Conservation (phyloP, 2,329 filamentous ascomycete species). For the Ceratocystis diversiconidia region DNA sequence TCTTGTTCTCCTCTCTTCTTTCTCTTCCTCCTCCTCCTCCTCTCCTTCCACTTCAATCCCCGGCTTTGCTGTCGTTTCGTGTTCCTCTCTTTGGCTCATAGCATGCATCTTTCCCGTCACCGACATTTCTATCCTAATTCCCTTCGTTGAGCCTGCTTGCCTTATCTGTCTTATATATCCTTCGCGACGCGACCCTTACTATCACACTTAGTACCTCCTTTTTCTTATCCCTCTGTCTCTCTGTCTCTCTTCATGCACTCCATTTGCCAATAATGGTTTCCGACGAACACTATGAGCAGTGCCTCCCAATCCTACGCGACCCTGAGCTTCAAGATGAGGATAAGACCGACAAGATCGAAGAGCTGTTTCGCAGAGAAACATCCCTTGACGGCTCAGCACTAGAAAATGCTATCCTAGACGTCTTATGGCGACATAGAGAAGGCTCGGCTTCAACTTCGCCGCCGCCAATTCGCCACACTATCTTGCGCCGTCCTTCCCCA, state of each 20-base stretch:
- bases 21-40: not conserved
- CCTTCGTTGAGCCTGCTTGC: constrained; percentile 20
- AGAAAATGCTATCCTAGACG: constrained; percentile 82
- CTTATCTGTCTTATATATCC: constrained; percentile 6
- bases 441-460: constrained; percentile 57
- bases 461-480: constrained; percentile 72
- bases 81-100: not conserved
- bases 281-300: constrained; percentile 84
- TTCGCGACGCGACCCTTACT: not conserved
- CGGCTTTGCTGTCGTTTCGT: not conserved
- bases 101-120: not conserved
- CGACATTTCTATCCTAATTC: not conserved
- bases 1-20: not conserved
- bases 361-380: constrained; percentile 67
- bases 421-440: constrained; percentile 73
- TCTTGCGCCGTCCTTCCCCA: constrained; percentile 80
- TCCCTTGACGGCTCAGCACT: constrained; percentile 59
- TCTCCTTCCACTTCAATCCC: not conserved
- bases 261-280: constrained; percentile 55
- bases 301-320: constrained; percentile 76
- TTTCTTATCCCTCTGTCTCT: not conserved
- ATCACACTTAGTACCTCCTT: no score
- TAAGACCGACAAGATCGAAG: constrained; percentile 82
- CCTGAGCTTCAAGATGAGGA: constrained; percentile 78
- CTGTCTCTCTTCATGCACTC: constrained; percentile 7